Conservation (phyloP, 345 rosid species). For the Bruguiera gymnorhiza region DNA sequence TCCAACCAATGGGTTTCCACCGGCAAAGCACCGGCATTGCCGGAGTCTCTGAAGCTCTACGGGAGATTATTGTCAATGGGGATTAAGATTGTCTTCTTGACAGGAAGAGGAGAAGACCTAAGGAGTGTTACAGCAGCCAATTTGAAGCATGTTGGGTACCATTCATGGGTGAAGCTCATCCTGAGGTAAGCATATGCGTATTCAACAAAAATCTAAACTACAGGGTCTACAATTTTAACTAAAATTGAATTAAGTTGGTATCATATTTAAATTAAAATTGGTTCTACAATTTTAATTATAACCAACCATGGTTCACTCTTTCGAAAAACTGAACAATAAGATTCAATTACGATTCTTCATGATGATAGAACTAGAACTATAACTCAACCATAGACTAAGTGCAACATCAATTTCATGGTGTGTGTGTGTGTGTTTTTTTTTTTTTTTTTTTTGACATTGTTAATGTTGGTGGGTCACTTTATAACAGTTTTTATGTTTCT, state of each 20-base stretch:
- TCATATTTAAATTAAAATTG: too few relatives aligned
- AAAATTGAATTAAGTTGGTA: too few relatives aligned
- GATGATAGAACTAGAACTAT: too few relatives aligned
- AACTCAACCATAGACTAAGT: too few relatives aligned
- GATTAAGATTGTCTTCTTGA: constrained; percentile 38
- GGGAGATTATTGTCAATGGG: constrained; percentile 27
- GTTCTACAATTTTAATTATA: too few relatives aligned
- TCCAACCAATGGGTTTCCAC: constrained; percentile 33
- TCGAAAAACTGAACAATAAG: too few relatives aligned
- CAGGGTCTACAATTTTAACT: too few relatives aligned
- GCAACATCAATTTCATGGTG: too few relatives aligned
- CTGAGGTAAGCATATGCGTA: constrained; percentile 25
- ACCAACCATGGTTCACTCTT: too few relatives aligned
- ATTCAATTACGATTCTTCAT: too few relatives aligned
- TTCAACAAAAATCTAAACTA: background rate
- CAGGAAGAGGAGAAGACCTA: constrained; percentile 36
- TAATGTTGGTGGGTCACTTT: background rate
- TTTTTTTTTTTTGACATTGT: too few relatives aligned
- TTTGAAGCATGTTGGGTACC: constrained; percentile 36
- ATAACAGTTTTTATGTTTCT: background rate
- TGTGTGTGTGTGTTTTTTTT: too few relatives aligned
- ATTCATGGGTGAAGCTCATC: constrained; percentile 41
- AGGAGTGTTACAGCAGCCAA: constrained; percentile 24
- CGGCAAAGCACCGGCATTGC: constrained; percentile 39
- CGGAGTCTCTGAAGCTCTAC: constrained; percentile 36